A percentile compares a stretch with the other conserved stretches of the same genome.
Evolutionary conservation across 1,284 basidiomycete species (phyloP).

Genomic region (Naganishia cerealis): DNA sequence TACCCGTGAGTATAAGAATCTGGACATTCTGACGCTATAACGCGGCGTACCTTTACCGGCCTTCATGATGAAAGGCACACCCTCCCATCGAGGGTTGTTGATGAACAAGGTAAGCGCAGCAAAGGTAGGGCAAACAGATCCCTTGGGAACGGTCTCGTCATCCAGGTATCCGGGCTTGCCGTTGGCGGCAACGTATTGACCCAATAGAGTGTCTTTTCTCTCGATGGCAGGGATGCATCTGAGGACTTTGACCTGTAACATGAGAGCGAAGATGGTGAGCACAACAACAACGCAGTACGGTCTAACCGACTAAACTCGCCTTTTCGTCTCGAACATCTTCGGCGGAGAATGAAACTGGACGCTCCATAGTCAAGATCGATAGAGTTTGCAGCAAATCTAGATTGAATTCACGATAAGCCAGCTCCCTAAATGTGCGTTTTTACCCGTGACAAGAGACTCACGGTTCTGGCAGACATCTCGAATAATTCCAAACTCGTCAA

Average conservation of each 20-base stretch:
- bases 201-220: conserved; percentile 75
- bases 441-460: conserved; percentile 58
- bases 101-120: conserved; percentile 85
- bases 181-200: conserved; percentile 82
- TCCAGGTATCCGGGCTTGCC: conserved; percentile 97
- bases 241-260: conserved; percentile 81
- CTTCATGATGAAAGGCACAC: conserved; percentile 94
- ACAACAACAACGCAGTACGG: conserved; percentile 34
- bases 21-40: background rate
- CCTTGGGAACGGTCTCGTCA: conserved; percentile 86
- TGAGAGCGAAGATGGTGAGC: conserved; percentile 35
- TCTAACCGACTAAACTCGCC: conserved; percentile 56
- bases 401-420: conserved; percentile 13
- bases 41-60: conserved; percentile 78
- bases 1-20: background rate
- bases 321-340: conserved; percentile 98
- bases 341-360: conserved; percentile 91
- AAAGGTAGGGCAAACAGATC: conserved; percentile 87
- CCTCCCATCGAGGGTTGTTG: conserved; percentile 93
- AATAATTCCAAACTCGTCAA: conserved; percentile 97
- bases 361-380: conserved; percentile 90
- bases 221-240: conserved; percentile 81
- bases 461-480: conserved; percentile 94
- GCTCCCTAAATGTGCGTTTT: conserved; percentile 16
- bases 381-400: conserved; percentile 88